These are phyloP conservation scores for Sporobolomyces roseus DNA, from an alignment of 768 basidiomycete genomes.

Conservation along the genomic window DNA sequence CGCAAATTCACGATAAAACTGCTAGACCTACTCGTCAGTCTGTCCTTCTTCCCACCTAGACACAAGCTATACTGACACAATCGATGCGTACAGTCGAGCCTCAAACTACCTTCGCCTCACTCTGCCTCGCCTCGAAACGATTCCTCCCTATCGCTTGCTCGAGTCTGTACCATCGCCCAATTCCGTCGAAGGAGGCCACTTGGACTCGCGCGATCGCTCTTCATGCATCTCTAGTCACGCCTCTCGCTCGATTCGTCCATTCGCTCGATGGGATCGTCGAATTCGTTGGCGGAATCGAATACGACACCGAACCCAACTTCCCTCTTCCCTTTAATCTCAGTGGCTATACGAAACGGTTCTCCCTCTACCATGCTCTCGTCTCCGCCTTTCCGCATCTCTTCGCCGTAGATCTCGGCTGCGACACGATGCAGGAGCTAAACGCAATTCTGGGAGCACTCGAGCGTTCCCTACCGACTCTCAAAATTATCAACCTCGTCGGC, in stretches of 20 bases:
- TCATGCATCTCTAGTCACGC: neutral
- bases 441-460: neutral
- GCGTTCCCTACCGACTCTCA: neutral
- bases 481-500: neutral
- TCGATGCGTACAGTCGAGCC: neutral
- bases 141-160: neutral
- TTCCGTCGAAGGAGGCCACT: neutral
- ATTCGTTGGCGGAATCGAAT: neutral
- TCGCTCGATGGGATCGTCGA: slow-evolving; percentile 3
- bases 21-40: neutral
- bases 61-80: too few species aligned
- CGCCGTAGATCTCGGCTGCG: neutral
- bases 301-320: neutral
- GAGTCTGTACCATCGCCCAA: neutral
- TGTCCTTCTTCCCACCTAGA: neutral
- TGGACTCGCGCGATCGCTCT: neutral
- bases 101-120: neutral
- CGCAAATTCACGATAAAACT: neutral
- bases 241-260: neutral
- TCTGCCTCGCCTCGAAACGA: neutral
- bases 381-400: neutral
- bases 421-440: neutral
- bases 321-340: neutral
- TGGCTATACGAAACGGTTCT: neutral
- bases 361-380: neutral